Evolutionary conservation across 2,329 filamentous ascomycete species (phyloP), one percentile per base, ranked within the genome.

Genomic region (Claviceps digitariae): DNA sequence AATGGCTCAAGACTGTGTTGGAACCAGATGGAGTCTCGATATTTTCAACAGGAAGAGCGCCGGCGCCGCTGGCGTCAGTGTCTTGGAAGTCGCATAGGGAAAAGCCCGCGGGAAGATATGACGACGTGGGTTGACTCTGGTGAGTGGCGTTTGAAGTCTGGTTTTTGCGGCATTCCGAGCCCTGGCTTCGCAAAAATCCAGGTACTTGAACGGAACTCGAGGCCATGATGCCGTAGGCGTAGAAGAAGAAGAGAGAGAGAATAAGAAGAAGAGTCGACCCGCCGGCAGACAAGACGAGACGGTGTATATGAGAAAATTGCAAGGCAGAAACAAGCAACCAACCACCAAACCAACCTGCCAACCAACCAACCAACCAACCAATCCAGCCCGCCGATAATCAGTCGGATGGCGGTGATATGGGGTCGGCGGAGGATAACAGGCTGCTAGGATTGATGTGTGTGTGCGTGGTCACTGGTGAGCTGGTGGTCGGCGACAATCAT

Each of bases 21-120:
- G 76, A 78, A 55, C 74, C 76, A 57, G 72, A 72, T 12, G 77
- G 76, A 0, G 76, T 78, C 54, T 74, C 66, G 51, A 65, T 60
- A 45, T 66, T 63, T 50, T 66, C 61, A 40, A 57, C 50, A 40
- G 62, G 53, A 13, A 66, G 63, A 4, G 63, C 68, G 23, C 63
- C 55, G 4, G 63, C 62, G 31, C 65, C 68, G 23, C 63, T 55
- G 4, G 63, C 62, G 31, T 66, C 65, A 51, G 64, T 55, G 8
- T 62, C 62, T 29, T 65, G 64, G 51, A 60, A 62, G 12, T 64
- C 59, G 56, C 59, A 59, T 52, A 70, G 70, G 53, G 74, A 73
- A 54, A 74, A 69, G 56, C 12, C n/a, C 69, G 67, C 54, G 44
- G 69, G 64, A 29, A 66, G 64, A 34, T 66, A 65, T 51, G 65